Percentiles rank a stretch among this genome's conserved stretches.
Evolutionary conservation across 176 grass and related monocot genomes (phyloP).

Genomic region (maize (Zea mays)): Zm-B73-REFERENCE-NAM-5.0 NC_050096.1:72837501-72838000

Average conservation of each 20-base stretch:
- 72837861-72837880: neutral
- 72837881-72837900: neutral
- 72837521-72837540: slow-evolving; percentile 21
- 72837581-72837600: slow-evolving; percentile 13
- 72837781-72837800: slow-evolving; percentile 27
- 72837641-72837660: slow-evolving; percentile 25
- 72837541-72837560: neutral
- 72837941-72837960: neutral
- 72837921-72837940: neutral
- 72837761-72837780: neutral
- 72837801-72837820: slow-evolving; percentile 4
- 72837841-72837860: neutral
- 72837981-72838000: neutral
- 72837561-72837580: slow-evolving; percentile 8
- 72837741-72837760: slow-evolving; percentile 7
- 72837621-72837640: neutral
- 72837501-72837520: neutral
- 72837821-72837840: slow-evolving; percentile 28
- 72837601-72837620: neutral
- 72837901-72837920: neutral
- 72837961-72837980: neutral
- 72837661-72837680: slow-evolving; percentile 13
- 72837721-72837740: slow-evolving; percentile 7
- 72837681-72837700: neutral
- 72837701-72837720: slow-evolving; percentile 1